Conservation (phyloP, 2,329 filamentous ascomycete genomes). For the Teratosphaeriaceae sp. region DNA sequence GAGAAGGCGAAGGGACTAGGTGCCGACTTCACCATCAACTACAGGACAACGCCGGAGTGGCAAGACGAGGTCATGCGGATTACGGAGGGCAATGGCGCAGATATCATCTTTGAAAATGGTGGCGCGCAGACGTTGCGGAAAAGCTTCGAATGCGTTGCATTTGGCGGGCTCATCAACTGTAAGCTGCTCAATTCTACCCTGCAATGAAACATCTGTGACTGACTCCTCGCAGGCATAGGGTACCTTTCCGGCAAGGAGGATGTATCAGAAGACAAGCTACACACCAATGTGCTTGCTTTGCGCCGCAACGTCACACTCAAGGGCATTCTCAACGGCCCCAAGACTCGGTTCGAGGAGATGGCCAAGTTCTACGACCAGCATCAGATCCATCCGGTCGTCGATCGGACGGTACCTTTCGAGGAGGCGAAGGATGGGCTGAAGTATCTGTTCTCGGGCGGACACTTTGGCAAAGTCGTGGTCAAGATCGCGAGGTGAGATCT, state of each 20-base stretch:
- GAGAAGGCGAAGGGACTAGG: constrained; percentile 50
- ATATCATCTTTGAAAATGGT: constrained; percentile 48
- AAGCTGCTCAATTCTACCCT: no score
- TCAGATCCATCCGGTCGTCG: constrained; percentile 36
- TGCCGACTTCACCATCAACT: constrained; percentile 55
- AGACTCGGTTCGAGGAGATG: constrained; percentile 46
- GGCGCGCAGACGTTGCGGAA: constrained; percentile 44
- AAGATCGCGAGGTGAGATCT: no score
- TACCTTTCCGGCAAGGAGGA: constrained; percentile 50
- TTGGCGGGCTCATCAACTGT: constrained; percentile 35
- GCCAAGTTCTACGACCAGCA: constrained; percentile 36
- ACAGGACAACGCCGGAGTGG: constrained; percentile 53
- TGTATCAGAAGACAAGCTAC: constrained; percentile 46
- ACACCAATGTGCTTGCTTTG: constrained; percentile 53
- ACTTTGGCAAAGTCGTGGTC: constrained; percentile 35
- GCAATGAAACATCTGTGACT: no score
- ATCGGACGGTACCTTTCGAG: constrained; percentile 34
- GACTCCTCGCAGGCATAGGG: no score
- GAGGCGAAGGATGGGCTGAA: constrained; percentile 29
- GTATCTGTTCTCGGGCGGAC: constrained; percentile 29
- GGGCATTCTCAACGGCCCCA: constrained; percentile 55
- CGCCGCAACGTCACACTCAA: constrained; percentile 47
- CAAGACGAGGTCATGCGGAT: constrained; percentile 48
- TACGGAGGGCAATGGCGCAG: constrained; percentile 35
- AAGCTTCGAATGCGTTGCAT: constrained; percentile 37